These are phyloP conservation scores for Vigna angularis DNA, from an alignment of 306 rosid genomes.

Conservation along the genomic window DNA sequence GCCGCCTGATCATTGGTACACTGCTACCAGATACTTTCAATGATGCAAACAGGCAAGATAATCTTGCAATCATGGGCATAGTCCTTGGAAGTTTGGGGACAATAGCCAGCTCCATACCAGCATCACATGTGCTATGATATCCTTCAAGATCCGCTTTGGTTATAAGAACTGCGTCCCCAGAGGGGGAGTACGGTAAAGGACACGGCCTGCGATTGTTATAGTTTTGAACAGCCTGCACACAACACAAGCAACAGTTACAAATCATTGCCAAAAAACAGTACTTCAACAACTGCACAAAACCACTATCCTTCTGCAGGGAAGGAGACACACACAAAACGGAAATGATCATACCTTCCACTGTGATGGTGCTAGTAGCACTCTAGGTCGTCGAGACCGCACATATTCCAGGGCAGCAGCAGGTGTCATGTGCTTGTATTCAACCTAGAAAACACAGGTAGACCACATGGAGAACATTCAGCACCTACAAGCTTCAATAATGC, in stretches of 20 bases:
- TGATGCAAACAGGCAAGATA: constrained; percentile 86
- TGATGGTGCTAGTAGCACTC: constrained; percentile 89
- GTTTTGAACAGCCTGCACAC: constrained; percentile 86
- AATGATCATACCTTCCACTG: constrained; percentile 80
- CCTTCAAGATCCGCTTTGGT: constrained; percentile 97
- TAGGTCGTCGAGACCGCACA: constrained; percentile 88
- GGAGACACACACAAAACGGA: neutral
- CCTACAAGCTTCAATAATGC: constrained; percentile 27
- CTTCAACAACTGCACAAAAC: neutral
- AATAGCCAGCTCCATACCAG: constrained; percentile 66
- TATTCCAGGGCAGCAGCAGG: constrained; percentile 84
- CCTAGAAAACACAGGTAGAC: constrained; percentile 56
- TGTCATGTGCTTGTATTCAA: constrained; percentile 85
- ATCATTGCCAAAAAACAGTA: constrained; percentile 30
- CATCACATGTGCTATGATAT: constrained; percentile 61
- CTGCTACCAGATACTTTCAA: constrained; percentile 70
- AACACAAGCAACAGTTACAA: constrained; percentile 27
- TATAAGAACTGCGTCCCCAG: constrained; percentile 86
- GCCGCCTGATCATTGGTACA: constrained; percentile 64
- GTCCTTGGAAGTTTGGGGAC: constrained; percentile 63
- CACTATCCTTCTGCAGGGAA: constrained; percentile 14
- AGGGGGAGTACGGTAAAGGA: constrained; percentile 65
- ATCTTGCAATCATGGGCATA: constrained; percentile 80
- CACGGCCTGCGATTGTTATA: constrained; percentile 55
- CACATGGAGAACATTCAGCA: constrained; percentile 5